A percentile compares a stretch with the other conserved stretches of the same genome.
Evolutionary conservation across 2,329 filamentous ascomycete genomes (phyloP).

Genomic region (Neofusicoccum umdonicola): DNA sequence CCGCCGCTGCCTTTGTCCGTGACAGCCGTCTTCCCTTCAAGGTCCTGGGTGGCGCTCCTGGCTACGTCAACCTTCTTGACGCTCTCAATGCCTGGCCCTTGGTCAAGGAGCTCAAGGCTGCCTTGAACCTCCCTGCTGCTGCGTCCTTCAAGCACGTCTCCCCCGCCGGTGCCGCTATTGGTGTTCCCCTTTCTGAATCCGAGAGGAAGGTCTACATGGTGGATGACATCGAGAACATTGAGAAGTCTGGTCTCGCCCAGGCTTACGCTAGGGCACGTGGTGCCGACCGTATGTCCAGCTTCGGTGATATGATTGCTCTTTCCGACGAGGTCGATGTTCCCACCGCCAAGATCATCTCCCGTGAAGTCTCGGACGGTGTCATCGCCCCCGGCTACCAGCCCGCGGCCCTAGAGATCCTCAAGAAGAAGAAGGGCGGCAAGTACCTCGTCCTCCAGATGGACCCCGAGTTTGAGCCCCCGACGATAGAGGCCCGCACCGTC

Average conservation of each 20-base stretch:
- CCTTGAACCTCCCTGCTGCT: conserved; percentile 82
- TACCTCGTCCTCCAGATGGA: conserved; percentile 97
- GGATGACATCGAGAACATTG: conserved; percentile 86
- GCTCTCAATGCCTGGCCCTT: conserved; percentile 95
- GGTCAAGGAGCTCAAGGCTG: conserved; percentile 91
- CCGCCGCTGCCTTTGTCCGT: conserved; percentile 77
- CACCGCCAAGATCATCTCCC: conserved; percentile 95
- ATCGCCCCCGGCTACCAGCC: conserved; percentile 84
- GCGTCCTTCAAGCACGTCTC: conserved; percentile 98
- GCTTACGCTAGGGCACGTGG: conserved; percentile 94
- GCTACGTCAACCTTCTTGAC: conserved; percentile 97
- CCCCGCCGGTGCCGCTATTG: conserved; percentile 91
- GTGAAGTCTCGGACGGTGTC: conserved; percentile 96
- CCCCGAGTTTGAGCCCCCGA: conserved; percentile 72
- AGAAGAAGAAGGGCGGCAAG: conserved; percentile 97
- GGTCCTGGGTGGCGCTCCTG: conserved; percentile 82
- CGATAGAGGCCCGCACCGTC: conserved; percentile 77
- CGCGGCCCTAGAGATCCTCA: conserved; percentile 84
- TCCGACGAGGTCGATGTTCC: conserved; percentile 87
- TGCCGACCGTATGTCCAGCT: conserved; percentile 97
- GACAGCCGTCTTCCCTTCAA: conserved; percentile 85
- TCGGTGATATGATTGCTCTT: conserved; percentile 92
- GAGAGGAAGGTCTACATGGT: conserved; percentile 99
- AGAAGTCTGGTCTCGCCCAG: conserved; percentile 81
- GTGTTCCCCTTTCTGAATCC: conserved; percentile 76